These are phyloP conservation scores for Centaurea solstitialis DNA, from an alignment of 129 eudicot species.

Conservation along the genomic window DNA sequence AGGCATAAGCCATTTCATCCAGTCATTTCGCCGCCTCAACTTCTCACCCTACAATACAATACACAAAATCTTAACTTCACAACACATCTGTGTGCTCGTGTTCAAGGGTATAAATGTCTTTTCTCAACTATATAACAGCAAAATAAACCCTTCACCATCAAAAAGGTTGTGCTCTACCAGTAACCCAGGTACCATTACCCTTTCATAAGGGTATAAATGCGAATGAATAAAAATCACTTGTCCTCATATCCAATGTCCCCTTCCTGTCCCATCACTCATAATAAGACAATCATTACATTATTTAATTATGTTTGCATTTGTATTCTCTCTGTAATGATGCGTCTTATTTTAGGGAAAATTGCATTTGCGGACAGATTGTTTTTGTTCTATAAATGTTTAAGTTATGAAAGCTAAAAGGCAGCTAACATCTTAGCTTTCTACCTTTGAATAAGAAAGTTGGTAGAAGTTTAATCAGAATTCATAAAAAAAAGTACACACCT, in stretches of 20 bases:
- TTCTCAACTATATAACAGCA: background rate
- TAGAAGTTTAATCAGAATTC: background rate
- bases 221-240: background rate
- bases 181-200: background rate
- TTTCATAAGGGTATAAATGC: background rate
- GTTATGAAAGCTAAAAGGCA: background rate
- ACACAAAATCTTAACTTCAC: conserved; percentile 4
- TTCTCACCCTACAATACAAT: conserved; percentile 40
- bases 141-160: background rate
- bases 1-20: conserved; percentile 58
- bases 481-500: conserved; percentile 36
- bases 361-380: background rate
- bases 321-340: background rate
- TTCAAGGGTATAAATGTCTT: background rate
- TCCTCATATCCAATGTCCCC: background rate
- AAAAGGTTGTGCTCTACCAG: background rate
- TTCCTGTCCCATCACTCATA: background rate
- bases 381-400: background rate
- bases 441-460: background rate
- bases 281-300: background rate
- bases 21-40: conserved; percentile 52
- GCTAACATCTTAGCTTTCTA: background rate
- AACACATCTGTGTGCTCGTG: background rate
- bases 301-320: background rate
- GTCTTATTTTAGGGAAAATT: background rate